Base-by-base conservation (phyloP, 2,329 filamentous ascomycete species). In the Botryosphaeria agaves region DNA sequence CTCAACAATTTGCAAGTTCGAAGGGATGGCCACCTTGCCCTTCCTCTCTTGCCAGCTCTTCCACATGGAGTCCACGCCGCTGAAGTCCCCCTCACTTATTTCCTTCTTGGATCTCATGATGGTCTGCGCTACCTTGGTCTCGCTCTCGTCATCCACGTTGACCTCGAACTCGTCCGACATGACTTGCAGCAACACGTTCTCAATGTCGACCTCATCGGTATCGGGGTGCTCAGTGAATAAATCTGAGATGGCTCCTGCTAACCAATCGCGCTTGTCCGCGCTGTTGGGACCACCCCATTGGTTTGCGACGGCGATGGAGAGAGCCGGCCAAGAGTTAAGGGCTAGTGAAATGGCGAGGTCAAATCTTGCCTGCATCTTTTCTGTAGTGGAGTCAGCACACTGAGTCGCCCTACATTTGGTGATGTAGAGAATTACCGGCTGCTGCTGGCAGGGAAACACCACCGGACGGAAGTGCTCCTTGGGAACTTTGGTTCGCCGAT, bases 151-250 rank as follows among this genome's bases (percentile, higher is more conserved):
- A 46, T 95, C 89, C 17, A 94, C 71, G 33, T 81, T 76, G 32
- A 89, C 78, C 45, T 93, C 84, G 47, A 95, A 98, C 55, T 98
- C 89, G 57, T 95, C 89, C 38, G 79, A 69, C 77, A 95, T 89
- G 36, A 93, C 75, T 46, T 94, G 81, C 28, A 93, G 62, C 28
- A 95, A 62, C 30, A 91, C 73, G 24, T 76, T 68, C 59, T 95
- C 87, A 26, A 94, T 61, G 43, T 94, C 83, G 38, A 77, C 72
- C 12, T 68, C 59, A 42, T 93, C 79, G 7, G 80, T 73, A 32
- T 72, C 61, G 2, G 71, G 62, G 3, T 62, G 56, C 7, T 61
- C 54, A 12, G 46, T 61, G 42, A 94, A 77, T 38, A 93, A 71
- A 16, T 93, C 82, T 35, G 76, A 77, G 31, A 95, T 66, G 26